Conservation (phyloP, 192 early-diverging fungal species). For the Jimgerdemannia lactiflua region DNA sequence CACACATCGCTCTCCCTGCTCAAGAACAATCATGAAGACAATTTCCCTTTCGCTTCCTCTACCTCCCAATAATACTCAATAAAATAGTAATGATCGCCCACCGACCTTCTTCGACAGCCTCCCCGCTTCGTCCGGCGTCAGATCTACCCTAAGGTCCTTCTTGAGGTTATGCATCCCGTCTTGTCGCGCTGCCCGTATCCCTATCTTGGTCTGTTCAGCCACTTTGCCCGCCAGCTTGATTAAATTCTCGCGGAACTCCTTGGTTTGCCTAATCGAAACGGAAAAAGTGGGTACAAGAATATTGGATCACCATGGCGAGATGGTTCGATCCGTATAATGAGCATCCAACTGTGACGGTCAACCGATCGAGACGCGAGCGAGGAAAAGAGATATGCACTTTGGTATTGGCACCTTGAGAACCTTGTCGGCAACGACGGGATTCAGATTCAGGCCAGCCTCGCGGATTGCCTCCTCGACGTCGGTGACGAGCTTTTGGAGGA, state of each 20-base stretch:
- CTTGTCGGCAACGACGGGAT: constrained; percentile 72
- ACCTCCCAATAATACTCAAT: too few relatives aligned
- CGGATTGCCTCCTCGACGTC: constrained; percentile 77
- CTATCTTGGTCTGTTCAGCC: constrained; percentile 66
- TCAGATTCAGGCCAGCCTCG: constrained; percentile 72
- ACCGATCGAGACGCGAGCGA: too few relatives aligned
- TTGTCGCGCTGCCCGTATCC: constrained; percentile 65
- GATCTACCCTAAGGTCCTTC: constrained; percentile 48
- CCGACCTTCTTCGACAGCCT: constrained; percentile 56
- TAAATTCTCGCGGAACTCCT: constrained; percentile 72
- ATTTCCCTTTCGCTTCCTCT: too few relatives aligned
- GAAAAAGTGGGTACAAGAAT: constrained; percentile 8
- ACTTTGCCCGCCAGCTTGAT: constrained; percentile 55
- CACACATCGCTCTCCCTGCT: background rate
- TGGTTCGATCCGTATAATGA: too few relatives aligned
- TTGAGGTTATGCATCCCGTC: constrained; percentile 77
- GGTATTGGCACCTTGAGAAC: constrained; percentile 77
- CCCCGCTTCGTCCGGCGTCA: constrained; percentile 54
- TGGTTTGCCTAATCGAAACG: constrained; percentile 43
- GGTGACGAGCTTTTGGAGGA: constrained; percentile 21
- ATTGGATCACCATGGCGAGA: background rate
- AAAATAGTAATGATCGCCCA: background rate
- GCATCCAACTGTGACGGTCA: too few relatives aligned
- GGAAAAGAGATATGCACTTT: constrained; percentile 57
- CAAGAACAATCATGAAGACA: too few relatives aligned